Percentiles rank a stretch among this genome's conserved stretches.
phyloP scores from a whole-genome alignment of 2,329 filamentous ascomycete species.

The Rachicladosporium sp. region DNA sequence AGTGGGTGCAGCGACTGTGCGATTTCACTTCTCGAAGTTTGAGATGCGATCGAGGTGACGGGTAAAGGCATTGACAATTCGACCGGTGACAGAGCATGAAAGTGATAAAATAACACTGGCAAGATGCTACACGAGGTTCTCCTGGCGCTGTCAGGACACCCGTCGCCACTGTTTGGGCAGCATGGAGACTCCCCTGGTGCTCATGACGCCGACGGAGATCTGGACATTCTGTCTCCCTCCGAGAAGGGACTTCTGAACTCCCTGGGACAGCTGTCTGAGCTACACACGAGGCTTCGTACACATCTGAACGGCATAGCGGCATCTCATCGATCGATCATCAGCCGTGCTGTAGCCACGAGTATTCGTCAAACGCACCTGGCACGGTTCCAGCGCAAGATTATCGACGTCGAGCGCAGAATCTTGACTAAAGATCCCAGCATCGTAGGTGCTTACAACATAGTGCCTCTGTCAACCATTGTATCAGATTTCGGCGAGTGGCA shows the following conservation, averaged over 20 bases:
- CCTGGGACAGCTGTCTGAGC: conserved; percentile 62
- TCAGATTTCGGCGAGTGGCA: conserved; percentile 81
- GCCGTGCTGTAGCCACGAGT: conserved; percentile 71
- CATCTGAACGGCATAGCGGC: conserved; percentile 56
- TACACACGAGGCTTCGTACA: conserved; percentile 61
- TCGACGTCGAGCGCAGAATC: conserved; percentile 72
- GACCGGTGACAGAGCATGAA: too few relatives aligned
- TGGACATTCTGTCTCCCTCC: conserved; percentile 53
- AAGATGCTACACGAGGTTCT: conserved; percentile 96
- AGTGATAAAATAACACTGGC: background rate
- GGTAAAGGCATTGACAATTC: too few relatives aligned
- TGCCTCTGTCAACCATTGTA: conserved; percentile 76
- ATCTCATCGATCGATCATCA: conserved; percentile 67
- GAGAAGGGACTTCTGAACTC: conserved; percentile 72
- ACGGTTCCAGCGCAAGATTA: conserved; percentile 68
- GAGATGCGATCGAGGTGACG: too few relatives aligned
- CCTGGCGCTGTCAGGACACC: conserved; percentile 87
- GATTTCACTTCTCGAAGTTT: too few relatives aligned
- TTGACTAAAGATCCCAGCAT: conserved; percentile 62
- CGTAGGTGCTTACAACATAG: conserved; percentile 86
- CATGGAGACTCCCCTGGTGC: conserved; percentile 31
- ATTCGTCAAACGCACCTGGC: conserved; percentile 64
- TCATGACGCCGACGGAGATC: conserved; percentile 21
- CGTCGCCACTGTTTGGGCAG: conserved; percentile 69
- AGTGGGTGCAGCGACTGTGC: too few relatives aligned